Conservation (phyloP, 805 yeast genomes). For the Myxozyma mucilagina region DNA sequence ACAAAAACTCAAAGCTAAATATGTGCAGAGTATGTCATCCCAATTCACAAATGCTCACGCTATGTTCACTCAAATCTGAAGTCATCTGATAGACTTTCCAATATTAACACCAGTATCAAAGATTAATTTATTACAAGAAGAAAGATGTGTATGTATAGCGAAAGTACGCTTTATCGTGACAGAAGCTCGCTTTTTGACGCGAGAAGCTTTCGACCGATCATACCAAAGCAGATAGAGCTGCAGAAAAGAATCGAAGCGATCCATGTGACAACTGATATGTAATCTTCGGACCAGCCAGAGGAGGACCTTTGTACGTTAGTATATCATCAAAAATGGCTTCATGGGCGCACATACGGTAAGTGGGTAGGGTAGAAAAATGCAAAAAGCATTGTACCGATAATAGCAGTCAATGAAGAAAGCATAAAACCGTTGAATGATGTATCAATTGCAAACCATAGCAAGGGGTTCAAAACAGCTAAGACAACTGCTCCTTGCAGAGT, state of each 20-base stretch:
- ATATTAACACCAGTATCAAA: not conserved
- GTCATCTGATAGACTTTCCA: too few relatives aligned
- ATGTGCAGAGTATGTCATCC: too few relatives aligned
- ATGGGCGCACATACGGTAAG: constrained; percentile 18
- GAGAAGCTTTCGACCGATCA: constrained; percentile 42
- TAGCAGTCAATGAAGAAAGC: constrained; percentile 38
- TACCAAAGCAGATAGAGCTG: constrained; percentile 43
- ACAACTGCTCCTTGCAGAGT: constrained; percentile 42
- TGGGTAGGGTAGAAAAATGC: constrained; percentile 34
- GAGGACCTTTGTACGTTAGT: constrained; percentile 23
- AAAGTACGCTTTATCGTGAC: not conserved
- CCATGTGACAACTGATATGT: constrained; percentile 37
- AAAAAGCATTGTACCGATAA: constrained; percentile 38
- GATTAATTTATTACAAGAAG: too few relatives aligned
- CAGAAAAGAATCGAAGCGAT: constrained; percentile 39
- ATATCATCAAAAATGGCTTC: constrained; percentile 11
- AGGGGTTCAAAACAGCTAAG: constrained; percentile 44
- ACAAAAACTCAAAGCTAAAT: too few relatives aligned
- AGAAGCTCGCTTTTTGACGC: not conserved
- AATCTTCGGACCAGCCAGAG: constrained; percentile 32
- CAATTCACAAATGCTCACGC: too few relatives aligned
- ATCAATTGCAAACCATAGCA: constrained; percentile 45
- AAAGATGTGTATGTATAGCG: too few relatives aligned
- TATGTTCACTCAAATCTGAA: too few relatives aligned
- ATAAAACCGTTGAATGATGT: constrained; percentile 42